Evolutionary conservation across 176 grass and related monocot genomes (phyloP), one percentile per base, ranked within the genome.

Genomic region (Cenchrus purpureus): DNA sequence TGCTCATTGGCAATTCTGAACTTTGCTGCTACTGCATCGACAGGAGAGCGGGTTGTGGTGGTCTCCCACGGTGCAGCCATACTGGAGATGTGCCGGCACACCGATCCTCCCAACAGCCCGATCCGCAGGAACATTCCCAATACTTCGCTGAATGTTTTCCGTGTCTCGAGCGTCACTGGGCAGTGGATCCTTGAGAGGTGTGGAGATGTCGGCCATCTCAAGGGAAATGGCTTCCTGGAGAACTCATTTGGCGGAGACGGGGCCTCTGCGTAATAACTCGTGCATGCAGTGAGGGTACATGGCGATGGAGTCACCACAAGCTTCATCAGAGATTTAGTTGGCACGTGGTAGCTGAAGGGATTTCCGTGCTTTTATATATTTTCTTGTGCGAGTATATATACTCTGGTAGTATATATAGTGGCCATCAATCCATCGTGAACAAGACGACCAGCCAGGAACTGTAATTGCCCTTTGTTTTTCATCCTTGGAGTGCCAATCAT

Each of bases 1-100:
- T 58, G 34, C 8, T 67, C 25, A 84, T 17, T 14, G 4, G 14
- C 49, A 79, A 12, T 5, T 65, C 46, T 86, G 56, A 86, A 70
- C 68, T 22, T 32, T 32, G 12, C 16, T 50, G 44, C 0, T 32
- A 17, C 16, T 78, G 17, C 31, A 11, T 65, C 14, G 5, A 10
- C 83, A 92, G 91, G 91, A 59, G 86, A 91, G 76, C 78, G 91
- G 60, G 87, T 96, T 6, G 79, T 91, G 48, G 86, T 91, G 19
- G 83, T 93, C 16, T 84, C 82, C 79, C 91, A 95, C 71, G 94
- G 94, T 7, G 88, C 88, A 2, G 54, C 78, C 65, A 85, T 95
- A 61, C 40, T 74, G 77, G 93, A 95, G 81, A 82, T 95, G 50
- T 80, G 79, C 40, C 55, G 62, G 31, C 79, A 74, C 74, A 70